phyloP scores from a whole-genome alignment of 2,329 filamentous ascomycete species.

The Colletotrichum liriopes region DNA sequence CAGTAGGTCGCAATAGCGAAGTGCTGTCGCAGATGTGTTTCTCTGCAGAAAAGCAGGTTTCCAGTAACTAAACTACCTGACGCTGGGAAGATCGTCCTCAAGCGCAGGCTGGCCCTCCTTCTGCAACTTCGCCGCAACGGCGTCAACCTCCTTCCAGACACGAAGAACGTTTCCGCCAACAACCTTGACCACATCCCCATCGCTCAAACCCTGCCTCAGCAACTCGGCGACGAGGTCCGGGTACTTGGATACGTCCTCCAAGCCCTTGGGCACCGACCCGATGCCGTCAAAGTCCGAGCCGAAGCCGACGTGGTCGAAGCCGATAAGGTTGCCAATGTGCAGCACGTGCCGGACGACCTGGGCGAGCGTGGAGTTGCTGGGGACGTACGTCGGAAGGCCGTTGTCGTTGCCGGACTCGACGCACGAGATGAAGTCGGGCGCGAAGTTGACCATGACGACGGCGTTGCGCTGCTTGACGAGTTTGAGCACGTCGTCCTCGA shows the following conservation, averaged over 20 bases:
- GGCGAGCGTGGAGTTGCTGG: conserved; percentile 79
- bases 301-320: conserved; percentile 89
- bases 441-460: conserved; percentile 93
- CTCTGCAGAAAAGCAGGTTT: neutral
- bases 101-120: conserved; percentile 65
- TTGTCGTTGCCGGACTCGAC: conserved; percentile 69
- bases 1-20: neutral
- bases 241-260: conserved; percentile 90
- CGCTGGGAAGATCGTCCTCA: conserved; percentile 67
- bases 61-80: neutral
- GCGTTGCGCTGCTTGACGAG: conserved; percentile 82
- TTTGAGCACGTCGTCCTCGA: conserved; percentile 85
- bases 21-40: neutral
- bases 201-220: conserved; percentile 80
- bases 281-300: conserved; percentile 94
- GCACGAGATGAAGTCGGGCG: conserved; percentile 87
- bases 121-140: conserved; percentile 78
- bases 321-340: conserved; percentile 86
- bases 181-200: conserved; percentile 81
- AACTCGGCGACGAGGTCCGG: conserved; percentile 84
- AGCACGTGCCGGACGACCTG: conserved; percentile 87
- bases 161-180: conserved; percentile 86
- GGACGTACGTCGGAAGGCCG: conserved; percentile 78
- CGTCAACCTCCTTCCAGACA: conserved; percentile 87
- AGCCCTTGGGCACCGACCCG: conserved; percentile 73